These are phyloP conservation scores for Oryza longistaminata DNA, from an alignment of 176 grass and related monocot genomes.

Conservation along the genomic window DNA sequence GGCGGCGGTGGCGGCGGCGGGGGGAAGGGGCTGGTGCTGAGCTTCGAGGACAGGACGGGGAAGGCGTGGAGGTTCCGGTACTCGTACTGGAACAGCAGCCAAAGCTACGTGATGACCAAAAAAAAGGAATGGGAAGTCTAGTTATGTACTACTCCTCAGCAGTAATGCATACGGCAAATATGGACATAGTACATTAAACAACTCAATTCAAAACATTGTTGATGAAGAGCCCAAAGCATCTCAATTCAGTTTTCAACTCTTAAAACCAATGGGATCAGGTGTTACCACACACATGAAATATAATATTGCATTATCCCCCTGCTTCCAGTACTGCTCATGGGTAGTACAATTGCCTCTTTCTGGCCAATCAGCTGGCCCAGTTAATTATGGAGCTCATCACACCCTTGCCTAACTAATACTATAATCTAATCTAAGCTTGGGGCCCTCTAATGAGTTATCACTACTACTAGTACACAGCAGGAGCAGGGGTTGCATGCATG, in stretches of 20 bases:
- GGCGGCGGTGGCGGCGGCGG: not conserved
- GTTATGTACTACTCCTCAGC: not conserved
- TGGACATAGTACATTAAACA: not conserved
- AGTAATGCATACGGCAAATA: not conserved
- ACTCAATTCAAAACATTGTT: not conserved
- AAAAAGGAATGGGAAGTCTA: not conserved
- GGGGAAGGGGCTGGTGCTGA: constrained; percentile 72
- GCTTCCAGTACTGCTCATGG: not conserved
- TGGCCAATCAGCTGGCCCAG: not conserved
- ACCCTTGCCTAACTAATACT: not conserved
- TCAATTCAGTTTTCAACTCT: not conserved
- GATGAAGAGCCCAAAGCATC: not conserved
- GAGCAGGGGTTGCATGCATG: not conserved
- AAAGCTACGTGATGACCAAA: constrained; percentile 99
- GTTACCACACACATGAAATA: constrained; percentile 2
- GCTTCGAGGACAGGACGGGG: constrained; percentile 80
- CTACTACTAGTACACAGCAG: not conserved
- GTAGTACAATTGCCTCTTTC: not conserved
- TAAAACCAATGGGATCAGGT: not conserved
- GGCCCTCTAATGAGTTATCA: too few species aligned
- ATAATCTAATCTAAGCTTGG: not conserved
- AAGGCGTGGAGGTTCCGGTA: constrained; percentile 93
- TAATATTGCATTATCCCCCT: not conserved
- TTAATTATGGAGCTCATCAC: not conserved
- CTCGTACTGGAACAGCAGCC: constrained; percentile 99